Base-by-base conservation (phyloP, 2,329 filamentous ascomycete genomes). In the Trichocomaceae sp. region DNA sequence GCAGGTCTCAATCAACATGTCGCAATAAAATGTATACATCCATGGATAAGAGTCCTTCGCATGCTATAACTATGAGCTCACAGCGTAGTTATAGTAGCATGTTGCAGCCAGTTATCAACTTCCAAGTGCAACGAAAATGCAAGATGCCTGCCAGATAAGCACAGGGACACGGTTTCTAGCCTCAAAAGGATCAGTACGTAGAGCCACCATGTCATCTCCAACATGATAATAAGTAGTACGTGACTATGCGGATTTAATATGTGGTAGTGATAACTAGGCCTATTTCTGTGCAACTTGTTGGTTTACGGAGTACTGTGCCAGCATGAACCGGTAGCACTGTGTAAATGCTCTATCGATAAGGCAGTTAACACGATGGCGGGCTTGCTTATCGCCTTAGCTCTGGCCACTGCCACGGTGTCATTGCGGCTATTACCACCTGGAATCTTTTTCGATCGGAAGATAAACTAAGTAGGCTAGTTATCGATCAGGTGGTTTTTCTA, bases 331-430 rank as follows among this genome's bases (percentile, higher is more conserved):
- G 23, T 26, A 26, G 23, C 4, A 15, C 31, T 35, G 4, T 8
- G 23, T 26, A 26, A 5, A 6, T 29, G 10, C 5, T 10, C 10
- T 29, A 26, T 20, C 22, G 50, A 52, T 52, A 52, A 46, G 41
- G 41, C 42, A 44, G 19, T 29, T 12, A 17, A 23, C 20, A 17
- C 29, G 19, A 20, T 20, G 33, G 29, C 29, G 20, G 41, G 47
- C 22, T 17, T 42, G 17, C 41, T 52, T 52, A 52, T 52, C 50
- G 44, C 19, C 41, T 35, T 42, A 42, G 39, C 39, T 20, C 17
- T 52, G 42, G 41, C 50, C 50, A 26, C 41, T 52, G 50, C 50
- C 50, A 52, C 50, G 50, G 50, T 52, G 44, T 46, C 50, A 52
- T 52, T 22, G 35, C 44, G 44, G 22, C 41, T 52, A 52, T 44